Evolutionary conservation across 148 eudicot genomes (phyloP).

Genomic region (Rhododendron griersonianum): DNA sequence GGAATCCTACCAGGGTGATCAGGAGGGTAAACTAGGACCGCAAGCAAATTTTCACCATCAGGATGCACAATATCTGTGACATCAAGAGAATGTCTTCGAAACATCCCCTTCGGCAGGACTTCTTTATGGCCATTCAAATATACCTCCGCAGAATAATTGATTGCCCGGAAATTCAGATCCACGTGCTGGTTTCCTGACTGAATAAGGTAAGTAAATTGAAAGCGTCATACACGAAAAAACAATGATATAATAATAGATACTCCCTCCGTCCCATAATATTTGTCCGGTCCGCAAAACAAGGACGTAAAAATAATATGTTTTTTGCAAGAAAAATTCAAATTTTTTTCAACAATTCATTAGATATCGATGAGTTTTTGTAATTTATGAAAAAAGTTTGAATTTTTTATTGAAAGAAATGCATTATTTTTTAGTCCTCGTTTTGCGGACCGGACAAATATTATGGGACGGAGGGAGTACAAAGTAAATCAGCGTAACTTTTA

Average conservation of each 20-base stretch:
- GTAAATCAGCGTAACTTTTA: background rate
- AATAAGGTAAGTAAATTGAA: constrained; percentile 3
- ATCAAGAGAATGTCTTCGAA: constrained; percentile 85
- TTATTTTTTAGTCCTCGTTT: too few relatives aligned
- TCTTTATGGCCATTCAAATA: constrained; percentile 85
- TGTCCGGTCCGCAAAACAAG: too few relatives aligned
- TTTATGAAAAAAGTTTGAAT: too few relatives aligned
- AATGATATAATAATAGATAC: background rate
- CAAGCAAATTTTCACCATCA: constrained; percentile 74
- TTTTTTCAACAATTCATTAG: too few relatives aligned
- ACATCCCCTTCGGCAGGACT: constrained; percentile 89
- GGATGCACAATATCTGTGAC: constrained; percentile 69
- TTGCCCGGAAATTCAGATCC: constrained; percentile 84
- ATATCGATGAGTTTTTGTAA: too few relatives aligned
- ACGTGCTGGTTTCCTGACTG: constrained; percentile 74
- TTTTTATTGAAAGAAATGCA: too few relatives aligned
- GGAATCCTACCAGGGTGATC: constrained; percentile 96
- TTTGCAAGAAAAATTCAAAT: too few relatives aligned
- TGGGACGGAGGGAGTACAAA: too few relatives aligned
- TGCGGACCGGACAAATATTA: too few relatives aligned
- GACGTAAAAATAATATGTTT: too few relatives aligned
- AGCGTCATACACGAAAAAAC: background rate
- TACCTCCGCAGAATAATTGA: constrained; percentile 89
- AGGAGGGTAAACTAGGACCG: constrained; percentile 93
- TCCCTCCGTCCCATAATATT: too few relatives aligned